Evolutionary conservation across 345 rosid genomes (phyloP), one percentile per base, ranked within the genome.

Genomic region (Gynandropsis gynandra): DNA sequence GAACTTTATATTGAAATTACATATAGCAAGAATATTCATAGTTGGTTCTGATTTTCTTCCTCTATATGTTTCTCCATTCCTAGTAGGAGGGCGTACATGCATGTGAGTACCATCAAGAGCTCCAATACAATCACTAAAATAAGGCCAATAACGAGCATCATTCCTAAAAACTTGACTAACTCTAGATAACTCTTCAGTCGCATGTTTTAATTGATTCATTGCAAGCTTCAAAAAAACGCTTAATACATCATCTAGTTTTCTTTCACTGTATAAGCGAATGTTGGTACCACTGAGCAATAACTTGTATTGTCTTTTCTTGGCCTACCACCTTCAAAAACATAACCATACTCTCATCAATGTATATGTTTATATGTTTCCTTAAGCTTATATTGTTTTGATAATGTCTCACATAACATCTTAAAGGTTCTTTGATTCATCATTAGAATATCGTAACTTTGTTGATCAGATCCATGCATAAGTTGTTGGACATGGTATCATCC

Each of bases 301-400:
- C 43, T 5, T 1, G 1, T 4, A 31, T 7, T 1, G 42, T 48
- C 18, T 16, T 0, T 38, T 58, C 20, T 29, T 58, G 41, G 16
- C 32, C 48, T 16, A 39, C 54, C 41, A 58, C 49, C 15, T 58
- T 20, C 1, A 48, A 0, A 3, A 47, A 58, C 54, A 58, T 58
- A 0, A 43, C 35, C 3, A 38, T 47, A 47, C 46, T 58, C 7
- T 42, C 38, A 36, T 43, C 50, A 1, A 56, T 1, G 10, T 32
- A 33, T 4, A 43, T 10, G 19, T 44, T 2, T n/a, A 0, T 4
- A 43, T 1, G 51, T 18, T 44, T 56, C 41, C 0, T 56, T 4
- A 2, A 44, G 1, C 14, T 43, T n/a, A 7, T 55, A 55, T 3
- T 43, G 9, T 1, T 43, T 10, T 4, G 31, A 42, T 0, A 55